These are phyloP conservation scores for Coemansia sp. DNA, from an alignment of 192 early-diverging fungal genomes.

Conservation along the genomic window DNA sequence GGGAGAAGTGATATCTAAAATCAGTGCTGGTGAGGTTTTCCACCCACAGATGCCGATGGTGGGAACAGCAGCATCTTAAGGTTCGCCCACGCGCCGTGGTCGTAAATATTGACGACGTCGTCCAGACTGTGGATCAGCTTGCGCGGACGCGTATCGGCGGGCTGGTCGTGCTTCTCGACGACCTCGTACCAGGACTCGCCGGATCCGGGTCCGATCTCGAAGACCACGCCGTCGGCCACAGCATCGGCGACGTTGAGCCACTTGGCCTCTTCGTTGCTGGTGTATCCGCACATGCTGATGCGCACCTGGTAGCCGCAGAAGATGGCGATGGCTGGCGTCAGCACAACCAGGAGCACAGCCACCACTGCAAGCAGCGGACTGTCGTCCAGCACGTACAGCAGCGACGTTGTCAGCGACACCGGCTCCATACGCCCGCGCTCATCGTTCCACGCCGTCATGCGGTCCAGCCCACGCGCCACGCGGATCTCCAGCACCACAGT, in stretches of 20 bases:
- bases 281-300: constrained; percentile 48
- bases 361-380: constrained; percentile 28
- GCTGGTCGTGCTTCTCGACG: constrained; percentile 49
- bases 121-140: constrained; percentile 25
- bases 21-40: constrained; percentile 2
- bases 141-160: constrained; percentile 21
- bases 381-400: constrained; percentile 39
- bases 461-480: constrained; percentile 23
- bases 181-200: constrained; percentile 12
- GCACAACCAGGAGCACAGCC: constrained; percentile 30
- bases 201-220: constrained; percentile 10
- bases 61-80: constrained; percentile 29
- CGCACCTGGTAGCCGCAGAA: constrained; percentile 47
- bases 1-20: neutral
- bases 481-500: constrained; percentile 42
- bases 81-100: constrained; percentile 44
- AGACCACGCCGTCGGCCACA: constrained; percentile 44
- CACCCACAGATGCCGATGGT: constrained; percentile 3
- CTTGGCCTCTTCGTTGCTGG: constrained; percentile 52
- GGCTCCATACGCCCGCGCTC: constrained; percentile 16
- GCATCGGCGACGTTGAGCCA: constrained; percentile 47
- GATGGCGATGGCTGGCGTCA: constrained; percentile 40
- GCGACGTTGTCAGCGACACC: constrained; percentile 33
- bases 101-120: constrained; percentile 47
- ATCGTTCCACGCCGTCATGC: constrained; percentile 18